Evolutionary conservation across 2,329 filamentous ascomycete genomes (phyloP).

Genomic region (Ophiognomonia clavigignenti-juglandacearum): DNA sequence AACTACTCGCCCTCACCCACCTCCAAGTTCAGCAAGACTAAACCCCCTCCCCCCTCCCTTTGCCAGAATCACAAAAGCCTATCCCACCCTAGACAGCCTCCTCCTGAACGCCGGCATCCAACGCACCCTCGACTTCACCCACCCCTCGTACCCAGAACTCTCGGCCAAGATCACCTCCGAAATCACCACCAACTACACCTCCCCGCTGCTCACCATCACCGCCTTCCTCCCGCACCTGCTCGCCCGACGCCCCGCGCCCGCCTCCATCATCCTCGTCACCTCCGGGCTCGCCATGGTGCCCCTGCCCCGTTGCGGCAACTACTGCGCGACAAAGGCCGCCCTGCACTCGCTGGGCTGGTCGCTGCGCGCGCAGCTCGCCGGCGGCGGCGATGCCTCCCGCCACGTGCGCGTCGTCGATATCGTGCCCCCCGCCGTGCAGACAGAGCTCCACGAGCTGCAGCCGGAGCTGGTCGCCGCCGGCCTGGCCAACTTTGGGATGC

Average conservation of each 20-base stretch:
- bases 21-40: no score
- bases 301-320: constrained; percentile 39
- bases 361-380: constrained; percentile 30
- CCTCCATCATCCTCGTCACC: constrained; percentile 30
- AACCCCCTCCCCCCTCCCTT: background rate
- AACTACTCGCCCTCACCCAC: no score
- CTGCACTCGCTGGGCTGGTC: constrained; percentile 39
- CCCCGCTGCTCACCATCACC: constrained; percentile 38
- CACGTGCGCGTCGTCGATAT: constrained; percentile 42
- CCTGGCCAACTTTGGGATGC: constrained; percentile 23
- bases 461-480: constrained; percentile 29
- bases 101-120: constrained; percentile 56
- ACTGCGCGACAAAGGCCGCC: constrained; percentile 50
- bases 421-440: constrained; percentile 39
- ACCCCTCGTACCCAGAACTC: constrained; percentile 27
- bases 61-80: constrained; percentile 27
- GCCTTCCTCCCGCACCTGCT: constrained; percentile 41
- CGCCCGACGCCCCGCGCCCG: constrained; percentile 16
- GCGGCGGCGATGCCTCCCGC: constrained; percentile 26
- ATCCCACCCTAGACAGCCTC: constrained; percentile 50
- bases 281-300: constrained; percentile 44
- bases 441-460: constrained; percentile 43
- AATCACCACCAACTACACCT: constrained; percentile 43
- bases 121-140: constrained; percentile 39
- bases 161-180: constrained; percentile 32